Percentiles rank a stretch among this genome's conserved stretches.
phyloP scores from a whole-genome alignment of 2,329 filamentous ascomycete genomes.

The Beauveria australis region DNA sequence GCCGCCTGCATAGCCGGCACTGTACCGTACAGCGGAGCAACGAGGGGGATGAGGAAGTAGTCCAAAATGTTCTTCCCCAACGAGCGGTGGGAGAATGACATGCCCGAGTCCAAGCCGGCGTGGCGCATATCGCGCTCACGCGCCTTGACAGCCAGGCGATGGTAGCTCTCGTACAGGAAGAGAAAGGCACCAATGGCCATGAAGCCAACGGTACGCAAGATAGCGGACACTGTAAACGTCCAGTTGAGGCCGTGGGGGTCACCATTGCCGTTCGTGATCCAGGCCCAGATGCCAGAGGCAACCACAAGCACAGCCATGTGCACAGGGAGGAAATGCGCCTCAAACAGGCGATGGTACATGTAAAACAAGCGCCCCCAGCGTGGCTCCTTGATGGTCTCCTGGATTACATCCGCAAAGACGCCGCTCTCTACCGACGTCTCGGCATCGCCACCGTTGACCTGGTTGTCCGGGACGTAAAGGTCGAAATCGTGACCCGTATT shows the following conservation, averaged over 20 bases:
- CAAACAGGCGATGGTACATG: constrained; percentile 60
- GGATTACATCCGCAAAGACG: constrained; percentile 47
- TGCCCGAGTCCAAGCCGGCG: constrained; percentile 54
- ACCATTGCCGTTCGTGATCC: constrained; percentile 40
- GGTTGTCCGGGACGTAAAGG: constrained; percentile 39
- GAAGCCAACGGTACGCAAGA: constrained; percentile 53
- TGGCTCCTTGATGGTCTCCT: constrained; percentile 41
- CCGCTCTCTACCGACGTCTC: constrained; percentile 38
- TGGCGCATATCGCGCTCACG: constrained; percentile 60
- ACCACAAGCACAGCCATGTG: constrained; percentile 59
- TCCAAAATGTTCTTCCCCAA: constrained; percentile 51
- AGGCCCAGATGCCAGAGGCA: constrained; percentile 52
- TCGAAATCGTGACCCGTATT: constrained; percentile 36
- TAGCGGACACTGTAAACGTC: constrained; percentile 52
- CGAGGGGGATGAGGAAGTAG: constrained; percentile 57
- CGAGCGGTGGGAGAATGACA: constrained; percentile 55
- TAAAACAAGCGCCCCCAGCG: constrained; percentile 49
- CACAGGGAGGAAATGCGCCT: constrained; percentile 63
- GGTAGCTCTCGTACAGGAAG: constrained; percentile 60
- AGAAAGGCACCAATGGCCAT: constrained; percentile 56
- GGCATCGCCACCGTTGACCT: constrained; percentile 29
- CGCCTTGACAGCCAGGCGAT: constrained; percentile 49
- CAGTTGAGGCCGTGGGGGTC: constrained; percentile 47
- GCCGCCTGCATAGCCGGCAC: constrained; percentile 61
- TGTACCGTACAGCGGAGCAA: constrained; percentile 59